These are phyloP conservation scores for Fomitopsis palustris DNA, from an alignment of 1,284 basidiomycete genomes.

Conservation along the genomic window DNA sequence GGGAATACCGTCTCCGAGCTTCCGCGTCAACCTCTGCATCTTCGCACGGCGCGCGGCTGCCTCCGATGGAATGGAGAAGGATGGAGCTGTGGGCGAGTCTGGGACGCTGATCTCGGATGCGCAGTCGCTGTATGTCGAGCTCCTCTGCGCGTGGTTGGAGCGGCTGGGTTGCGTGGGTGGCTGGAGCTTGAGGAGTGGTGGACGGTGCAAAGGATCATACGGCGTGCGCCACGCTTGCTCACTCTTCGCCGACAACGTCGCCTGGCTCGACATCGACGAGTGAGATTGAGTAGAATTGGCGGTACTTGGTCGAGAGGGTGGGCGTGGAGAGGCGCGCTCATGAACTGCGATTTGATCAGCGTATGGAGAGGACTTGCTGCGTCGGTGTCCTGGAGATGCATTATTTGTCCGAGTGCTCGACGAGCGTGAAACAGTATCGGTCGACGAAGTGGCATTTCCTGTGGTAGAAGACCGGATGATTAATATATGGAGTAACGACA, in stretches of 20 bases:
- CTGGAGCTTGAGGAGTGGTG: conserved; percentile 20
- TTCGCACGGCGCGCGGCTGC: conserved; percentile 45
- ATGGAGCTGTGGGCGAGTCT: conserved; percentile 25
- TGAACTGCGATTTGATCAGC: conserved; percentile 11
- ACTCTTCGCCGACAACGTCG: conserved; percentile 7
- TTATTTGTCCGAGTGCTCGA: conserved; percentile 9
- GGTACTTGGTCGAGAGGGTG: conserved; percentile 18
- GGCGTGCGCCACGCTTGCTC: conserved; percentile 21
- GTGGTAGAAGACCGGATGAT: neutral
- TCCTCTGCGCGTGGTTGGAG: neutral
- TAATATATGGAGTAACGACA: neutral
- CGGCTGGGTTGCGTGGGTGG: conserved; percentile 23
- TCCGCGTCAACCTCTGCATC: conserved; percentile 55
- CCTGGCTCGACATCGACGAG: conserved; percentile 12
- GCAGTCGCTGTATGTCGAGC: neutral
- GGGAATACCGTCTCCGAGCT: conserved; percentile 58
- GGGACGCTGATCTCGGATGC: conserved; percentile 17
- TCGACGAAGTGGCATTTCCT: neutral
- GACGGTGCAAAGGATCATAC: conserved; percentile 14
- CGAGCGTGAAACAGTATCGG: conserved; percentile 6
- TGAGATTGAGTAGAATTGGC: conserved; percentile 14
- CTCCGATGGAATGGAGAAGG: conserved; percentile 38
- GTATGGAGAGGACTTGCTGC: conserved; percentile 16
- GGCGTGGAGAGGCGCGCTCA: conserved; percentile 8
- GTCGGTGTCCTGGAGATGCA: conserved; percentile 12